Percentiles rank a stretch among this genome's conserved stretches.
These are phyloP conservation scores for Saussurea involucrata DNA, from an alignment of 129 eudicot genomes.

Conservation along the genomic window DNA sequence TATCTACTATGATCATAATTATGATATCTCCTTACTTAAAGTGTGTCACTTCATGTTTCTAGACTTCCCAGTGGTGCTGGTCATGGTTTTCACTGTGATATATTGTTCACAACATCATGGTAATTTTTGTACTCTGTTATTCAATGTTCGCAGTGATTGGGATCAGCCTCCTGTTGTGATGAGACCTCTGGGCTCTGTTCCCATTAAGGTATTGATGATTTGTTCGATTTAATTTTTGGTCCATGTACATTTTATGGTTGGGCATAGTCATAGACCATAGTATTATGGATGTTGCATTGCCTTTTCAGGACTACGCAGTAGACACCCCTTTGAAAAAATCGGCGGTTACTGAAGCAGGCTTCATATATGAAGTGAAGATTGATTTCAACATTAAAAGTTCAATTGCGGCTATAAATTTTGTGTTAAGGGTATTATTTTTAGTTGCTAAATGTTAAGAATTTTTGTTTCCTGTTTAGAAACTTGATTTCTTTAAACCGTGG, in stretches of 20 bases:
- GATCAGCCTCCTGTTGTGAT: constrained; percentile 92
- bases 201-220: constrained; percentile 61
- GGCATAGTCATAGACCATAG: not conserved
- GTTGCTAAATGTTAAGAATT: not conserved
- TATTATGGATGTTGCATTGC: not conserved
- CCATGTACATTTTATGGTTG: not conserved
- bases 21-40: not conserved
- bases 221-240: not conserved
- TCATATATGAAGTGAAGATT: constrained; percentile 59
- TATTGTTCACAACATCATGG: not conserved
- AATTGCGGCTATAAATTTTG: constrained; percentile 88
- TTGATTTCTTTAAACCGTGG: not conserved
- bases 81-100: not conserved
- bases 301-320: constrained; percentile 84
- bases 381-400: constrained; percentile 49
- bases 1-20: not conserved
- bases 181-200: constrained; percentile 78
- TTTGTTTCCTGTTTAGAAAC: not conserved
- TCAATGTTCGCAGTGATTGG: constrained; percentile 72
- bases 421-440: constrained; percentile 59
- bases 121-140: not conserved
- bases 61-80: not conserved
- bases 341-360: constrained; percentile 34
- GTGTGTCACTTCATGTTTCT: not conserved
- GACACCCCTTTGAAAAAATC: constrained; percentile 77